Percentiles rank a stretch among this genome's conserved stretches.
Evolutionary conservation across 148 eudicot species (phyloP).

Genomic region (Simmondsia chinensis): DNA sequence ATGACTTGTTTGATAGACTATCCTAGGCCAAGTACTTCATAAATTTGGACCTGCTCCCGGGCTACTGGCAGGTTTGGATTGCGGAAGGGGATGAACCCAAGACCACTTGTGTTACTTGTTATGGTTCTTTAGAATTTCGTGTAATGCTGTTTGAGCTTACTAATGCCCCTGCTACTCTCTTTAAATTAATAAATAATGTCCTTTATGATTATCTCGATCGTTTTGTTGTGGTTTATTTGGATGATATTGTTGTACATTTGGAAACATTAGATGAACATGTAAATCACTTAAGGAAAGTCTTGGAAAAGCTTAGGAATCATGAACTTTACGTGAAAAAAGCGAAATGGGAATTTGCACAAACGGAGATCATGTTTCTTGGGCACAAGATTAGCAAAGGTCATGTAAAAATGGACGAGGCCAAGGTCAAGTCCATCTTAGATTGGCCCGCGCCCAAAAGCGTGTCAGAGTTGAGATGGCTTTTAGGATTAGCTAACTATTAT

Average conservation of each 20-base stretch:
- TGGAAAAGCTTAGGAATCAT: too few species aligned
- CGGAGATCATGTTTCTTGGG: not conserved
- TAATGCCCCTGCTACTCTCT: too few species aligned
- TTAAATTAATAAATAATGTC: not conserved
- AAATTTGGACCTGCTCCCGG: not conserved
- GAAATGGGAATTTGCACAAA: too few species aligned
- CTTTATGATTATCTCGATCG: too few species aligned
- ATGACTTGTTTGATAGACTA: not conserved
- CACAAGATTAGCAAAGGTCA: not conserved
- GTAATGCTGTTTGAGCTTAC: too few species aligned
- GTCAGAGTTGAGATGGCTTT: not conserved
- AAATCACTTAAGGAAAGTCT: too few species aligned
- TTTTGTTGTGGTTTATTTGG: too few species aligned
- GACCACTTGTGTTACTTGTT: not conserved
- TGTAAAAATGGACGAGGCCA: not conserved
- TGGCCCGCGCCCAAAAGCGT: not conserved
- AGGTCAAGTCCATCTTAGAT: not conserved
- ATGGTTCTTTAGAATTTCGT: too few species aligned
- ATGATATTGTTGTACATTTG: not conserved
- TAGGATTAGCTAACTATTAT: too few species aligned
- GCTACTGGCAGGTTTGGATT: not conserved
- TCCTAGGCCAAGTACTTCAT: not conserved
- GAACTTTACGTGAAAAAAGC: too few species aligned
- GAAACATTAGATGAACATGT: not conserved
- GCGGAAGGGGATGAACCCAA: conserved; percentile 1